A percentile compares a stretch with the other conserved stretches of the same genome.
These are phyloP conservation scores for Hexamita inflata DNA, from an alignment of 208 protist species.

Conservation along the genomic window DNA sequence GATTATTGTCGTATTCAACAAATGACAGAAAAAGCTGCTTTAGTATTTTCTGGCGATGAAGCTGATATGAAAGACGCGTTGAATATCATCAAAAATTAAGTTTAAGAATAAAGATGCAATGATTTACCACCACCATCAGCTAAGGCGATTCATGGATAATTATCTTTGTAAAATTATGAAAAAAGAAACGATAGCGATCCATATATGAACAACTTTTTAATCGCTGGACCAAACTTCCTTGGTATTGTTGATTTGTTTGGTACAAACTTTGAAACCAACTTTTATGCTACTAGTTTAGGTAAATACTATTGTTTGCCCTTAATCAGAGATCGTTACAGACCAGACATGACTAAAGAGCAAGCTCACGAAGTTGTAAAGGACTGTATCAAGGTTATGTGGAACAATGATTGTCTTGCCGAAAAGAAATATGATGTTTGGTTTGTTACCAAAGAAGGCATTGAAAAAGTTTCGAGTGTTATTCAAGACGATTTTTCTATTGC, in stretches of 20 bases:
- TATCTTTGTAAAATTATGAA: not conserved
- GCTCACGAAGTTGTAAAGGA: not conserved
- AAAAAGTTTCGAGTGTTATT: no score
- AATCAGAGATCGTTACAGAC: not conserved
- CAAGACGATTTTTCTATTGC: no score
- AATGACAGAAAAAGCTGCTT: not conserved
- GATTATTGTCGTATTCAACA: not conserved
- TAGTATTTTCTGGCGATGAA: not conserved
- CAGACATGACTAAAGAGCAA: not conserved
- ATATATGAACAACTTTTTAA: not conserved
- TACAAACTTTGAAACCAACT: not conserved
- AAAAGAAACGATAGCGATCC: not conserved
- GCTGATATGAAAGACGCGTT: not conserved
- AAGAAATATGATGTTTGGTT: no score
- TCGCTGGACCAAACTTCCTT: not conserved
- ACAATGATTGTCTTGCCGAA: not conserved
- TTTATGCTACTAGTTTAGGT: not conserved
- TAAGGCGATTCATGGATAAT: not conserved
- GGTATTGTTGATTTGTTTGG: not conserved
- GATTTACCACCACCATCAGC: not conserved
- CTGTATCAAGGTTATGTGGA: not conserved
- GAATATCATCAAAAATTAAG: not conserved
- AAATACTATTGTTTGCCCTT: not conserved
- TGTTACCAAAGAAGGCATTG: no score
- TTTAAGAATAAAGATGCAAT: not conserved